phyloP scores from a whole-genome alignment of 345 rosid genomes.

The Salix exigua region DNA sequence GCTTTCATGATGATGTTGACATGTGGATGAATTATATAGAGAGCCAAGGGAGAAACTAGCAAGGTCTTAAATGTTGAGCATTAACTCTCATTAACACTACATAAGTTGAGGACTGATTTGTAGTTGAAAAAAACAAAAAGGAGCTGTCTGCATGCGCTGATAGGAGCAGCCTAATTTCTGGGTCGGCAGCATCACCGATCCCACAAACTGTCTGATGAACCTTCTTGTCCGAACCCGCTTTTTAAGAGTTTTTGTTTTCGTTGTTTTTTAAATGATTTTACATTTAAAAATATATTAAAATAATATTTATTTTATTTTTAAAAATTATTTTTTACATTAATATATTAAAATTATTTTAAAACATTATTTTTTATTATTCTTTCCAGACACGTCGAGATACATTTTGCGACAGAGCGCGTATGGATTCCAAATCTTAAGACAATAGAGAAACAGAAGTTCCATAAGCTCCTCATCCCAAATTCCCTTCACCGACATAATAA shows the following conservation, averaged over 20 bases:
- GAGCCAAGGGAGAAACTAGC: background rate
- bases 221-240: background rate
- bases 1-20: background rate
- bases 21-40: no score
- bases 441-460: background rate
- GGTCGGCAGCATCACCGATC: background rate
- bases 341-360: no score
- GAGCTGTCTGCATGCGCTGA: no score
- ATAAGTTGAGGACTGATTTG: background rate
- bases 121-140: background rate
- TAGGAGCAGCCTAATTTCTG: background rate
- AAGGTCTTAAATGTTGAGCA: background rate
- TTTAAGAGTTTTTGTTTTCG: no score
- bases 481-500: conserved; percentile 16
- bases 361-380: no score
- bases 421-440: background rate
- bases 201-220: background rate
- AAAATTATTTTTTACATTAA: no score
- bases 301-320: no score
- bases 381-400: background rate
- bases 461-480: background rate
- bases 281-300: no score
- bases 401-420: background rate
- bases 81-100: no score
- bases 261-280: no score